These are phyloP conservation scores for Porcisia deanei DNA, from an alignment of 208 protist species.

Conservation along the genomic window DNA sequence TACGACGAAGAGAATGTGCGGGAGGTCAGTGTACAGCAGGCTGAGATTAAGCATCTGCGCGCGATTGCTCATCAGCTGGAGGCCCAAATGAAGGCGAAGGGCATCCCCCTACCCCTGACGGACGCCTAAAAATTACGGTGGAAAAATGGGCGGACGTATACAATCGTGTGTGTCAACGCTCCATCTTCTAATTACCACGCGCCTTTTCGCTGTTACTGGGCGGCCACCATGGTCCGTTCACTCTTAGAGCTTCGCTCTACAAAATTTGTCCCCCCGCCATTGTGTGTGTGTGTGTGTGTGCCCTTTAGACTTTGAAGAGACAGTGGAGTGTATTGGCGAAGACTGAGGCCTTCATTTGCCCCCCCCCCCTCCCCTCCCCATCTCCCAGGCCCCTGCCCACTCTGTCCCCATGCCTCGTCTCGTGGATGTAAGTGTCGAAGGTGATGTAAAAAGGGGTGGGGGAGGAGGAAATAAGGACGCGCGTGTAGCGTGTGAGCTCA, in stretches of 20 bases:
- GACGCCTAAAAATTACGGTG: not conserved
- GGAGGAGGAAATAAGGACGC: too few species aligned
- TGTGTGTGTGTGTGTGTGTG: too few species aligned
- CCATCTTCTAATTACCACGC: not conserved
- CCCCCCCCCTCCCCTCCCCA: too few species aligned
- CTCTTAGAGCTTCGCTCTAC: too few species aligned
- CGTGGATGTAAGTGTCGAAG: too few species aligned
- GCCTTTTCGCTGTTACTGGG: not conserved
- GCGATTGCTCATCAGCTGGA: constrained; percentile 69
- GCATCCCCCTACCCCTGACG: constrained; percentile 57
- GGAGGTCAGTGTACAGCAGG: constrained; percentile 88
- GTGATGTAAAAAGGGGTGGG: too few species aligned
- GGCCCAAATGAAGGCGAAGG: constrained; percentile 57
- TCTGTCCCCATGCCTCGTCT: too few species aligned
- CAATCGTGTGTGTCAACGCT: not conserved
- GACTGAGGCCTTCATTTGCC: too few species aligned
- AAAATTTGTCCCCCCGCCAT: too few species aligned
- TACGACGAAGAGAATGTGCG: constrained; percentile 72
- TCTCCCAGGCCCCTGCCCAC: too few species aligned
- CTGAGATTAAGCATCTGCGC: constrained; percentile 82
- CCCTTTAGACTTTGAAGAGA: too few species aligned
- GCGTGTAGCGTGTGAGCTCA: not conserved
- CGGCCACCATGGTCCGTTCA: not conserved
- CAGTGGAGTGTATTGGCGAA: too few species aligned
- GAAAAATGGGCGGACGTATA: not conserved